These are phyloP conservation scores for Eimeria acervulina DNA, from an alignment of 169 alveolate genomes.

Conservation along the genomic window DNA sequence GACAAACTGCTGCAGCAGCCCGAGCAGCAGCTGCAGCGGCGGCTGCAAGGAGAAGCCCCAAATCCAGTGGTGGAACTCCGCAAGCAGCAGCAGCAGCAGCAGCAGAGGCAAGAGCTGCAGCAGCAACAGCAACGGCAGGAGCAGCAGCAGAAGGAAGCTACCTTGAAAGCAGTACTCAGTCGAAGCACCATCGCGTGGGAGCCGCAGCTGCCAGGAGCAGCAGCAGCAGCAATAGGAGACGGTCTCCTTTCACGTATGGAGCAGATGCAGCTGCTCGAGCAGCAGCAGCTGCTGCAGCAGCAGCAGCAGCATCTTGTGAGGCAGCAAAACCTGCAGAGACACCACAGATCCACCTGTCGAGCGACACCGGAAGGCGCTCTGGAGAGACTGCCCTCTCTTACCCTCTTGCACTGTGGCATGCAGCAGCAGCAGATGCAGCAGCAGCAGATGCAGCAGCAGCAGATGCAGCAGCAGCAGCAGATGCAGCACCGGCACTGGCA, in stretches of 20 bases:
- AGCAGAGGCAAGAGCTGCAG: not conserved
- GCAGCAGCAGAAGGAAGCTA: not conserved
- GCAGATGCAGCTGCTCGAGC: constrained; percentile 56
- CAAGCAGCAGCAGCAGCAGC: not conserved
- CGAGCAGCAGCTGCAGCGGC: constrained; percentile 23
- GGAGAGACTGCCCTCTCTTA: constrained; percentile 17
- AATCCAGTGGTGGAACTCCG: not conserved
- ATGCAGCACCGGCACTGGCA: not conserved
- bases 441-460: not conserved
- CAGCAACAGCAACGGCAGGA: not conserved
- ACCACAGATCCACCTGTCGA: not conserved
- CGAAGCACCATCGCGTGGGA: constrained; percentile 31
- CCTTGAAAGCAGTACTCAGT: not conserved
- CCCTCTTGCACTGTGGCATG: not conserved
- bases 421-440: constrained; percentile 33
- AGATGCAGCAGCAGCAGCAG: not conserved
- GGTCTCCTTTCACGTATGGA: constrained; percentile 2
- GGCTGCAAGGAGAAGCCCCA: not conserved
- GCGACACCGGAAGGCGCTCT: not conserved
- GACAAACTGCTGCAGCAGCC: not conserved
- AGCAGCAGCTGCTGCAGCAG: constrained; percentile 60
- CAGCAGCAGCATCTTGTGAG: constrained; percentile 46
- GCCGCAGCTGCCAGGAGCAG: constrained; percentile 9
- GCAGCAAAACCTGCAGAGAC: constrained; percentile 55
- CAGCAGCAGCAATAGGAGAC: not conserved